These are phyloP conservation scores for Balakata baccata DNA, from an alignment of 345 rosid genomes.

Conservation along the genomic window DNA sequence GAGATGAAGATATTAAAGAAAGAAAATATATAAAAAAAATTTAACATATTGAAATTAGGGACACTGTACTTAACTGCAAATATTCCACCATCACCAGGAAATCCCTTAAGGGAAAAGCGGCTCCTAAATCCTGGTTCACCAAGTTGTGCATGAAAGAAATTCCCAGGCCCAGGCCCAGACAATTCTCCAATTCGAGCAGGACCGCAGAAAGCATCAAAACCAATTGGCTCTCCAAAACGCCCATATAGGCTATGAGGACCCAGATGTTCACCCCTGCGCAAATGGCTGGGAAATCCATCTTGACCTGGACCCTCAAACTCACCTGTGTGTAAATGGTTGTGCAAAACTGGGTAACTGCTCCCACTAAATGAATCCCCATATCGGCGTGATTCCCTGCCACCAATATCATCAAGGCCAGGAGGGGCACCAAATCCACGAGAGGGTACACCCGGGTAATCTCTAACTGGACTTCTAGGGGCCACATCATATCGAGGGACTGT, in stretches of 20 bases:
- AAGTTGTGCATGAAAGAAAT: constrained; percentile 37
- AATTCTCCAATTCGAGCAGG: background rate
- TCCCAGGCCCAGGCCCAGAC: constrained; percentile 10
- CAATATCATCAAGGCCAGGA: constrained; percentile 41
- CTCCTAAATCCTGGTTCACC: constrained; percentile 69
- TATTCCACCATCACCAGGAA: constrained; percentile 43
- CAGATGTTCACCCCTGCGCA: constrained; percentile 46
- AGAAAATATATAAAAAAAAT: background rate
- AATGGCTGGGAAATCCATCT: constrained; percentile 42
- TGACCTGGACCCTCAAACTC: constrained; percentile 54
- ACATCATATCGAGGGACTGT: constrained; percentile 40
- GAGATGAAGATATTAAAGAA: background rate
- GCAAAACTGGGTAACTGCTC: constrained; percentile 40
- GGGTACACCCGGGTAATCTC: constrained; percentile 43
- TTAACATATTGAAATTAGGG: background rate
- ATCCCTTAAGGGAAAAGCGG: constrained; percentile 41
- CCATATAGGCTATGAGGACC: constrained; percentile 32
- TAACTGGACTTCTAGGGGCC: constrained; percentile 50
- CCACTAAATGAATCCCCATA: constrained; percentile 41
- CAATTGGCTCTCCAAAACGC: constrained; percentile 33
- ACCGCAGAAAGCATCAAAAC: constrained; percentile 40
- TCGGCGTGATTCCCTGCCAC: constrained; percentile 37
- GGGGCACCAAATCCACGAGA: constrained; percentile 37
- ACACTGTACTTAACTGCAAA: constrained; percentile 47
- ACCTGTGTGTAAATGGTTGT: constrained; percentile 40